These are phyloP conservation scores for Rhododendron simsii DNA, from an alignment of 148 eudicot species.

Conservation along the genomic window DNA sequence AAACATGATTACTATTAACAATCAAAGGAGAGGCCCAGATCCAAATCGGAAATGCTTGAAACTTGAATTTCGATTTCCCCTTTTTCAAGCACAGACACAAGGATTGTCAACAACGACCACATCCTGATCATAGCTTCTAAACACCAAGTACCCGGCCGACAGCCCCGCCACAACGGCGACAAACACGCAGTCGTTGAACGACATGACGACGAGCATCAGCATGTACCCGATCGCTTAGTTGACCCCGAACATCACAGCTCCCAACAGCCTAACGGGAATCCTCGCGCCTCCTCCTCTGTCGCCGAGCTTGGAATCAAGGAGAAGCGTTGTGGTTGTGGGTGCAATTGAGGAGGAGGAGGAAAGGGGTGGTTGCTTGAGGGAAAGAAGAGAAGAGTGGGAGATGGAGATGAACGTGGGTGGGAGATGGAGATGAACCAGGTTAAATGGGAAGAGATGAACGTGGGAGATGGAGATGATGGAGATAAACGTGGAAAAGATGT, in stretches of 20 bases:
- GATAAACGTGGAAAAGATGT: too few species aligned
- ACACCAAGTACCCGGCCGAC: conserved; percentile 28
- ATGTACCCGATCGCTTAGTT: conserved; percentile 46
- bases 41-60: too few species aligned
- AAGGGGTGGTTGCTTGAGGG: too few species aligned
- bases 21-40: too few species aligned
- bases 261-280: conserved; percentile 10
- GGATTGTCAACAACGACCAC: conserved; percentile 35
- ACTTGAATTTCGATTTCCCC: too few species aligned
- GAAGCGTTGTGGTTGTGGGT: not conserved
- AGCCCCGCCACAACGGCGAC: conserved; percentile 38
- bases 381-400: too few species aligned
- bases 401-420: too few species aligned
- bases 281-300: not conserved
- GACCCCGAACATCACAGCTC: conserved; percentile 34
- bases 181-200: conserved; percentile 49
- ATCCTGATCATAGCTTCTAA: conserved; percentile 31
- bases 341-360: too few species aligned
- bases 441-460: too few species aligned
- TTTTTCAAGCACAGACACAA: conserved; percentile 43
- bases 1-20: not conserved
- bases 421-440: too few species aligned
- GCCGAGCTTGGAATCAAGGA: conserved; percentile 12
- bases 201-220: conserved; percentile 50
- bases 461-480: too few species aligned